Base-by-base conservation (phyloP, 2,329 filamentous ascomycete genomes). In the Trichoderma sp. region DNA sequence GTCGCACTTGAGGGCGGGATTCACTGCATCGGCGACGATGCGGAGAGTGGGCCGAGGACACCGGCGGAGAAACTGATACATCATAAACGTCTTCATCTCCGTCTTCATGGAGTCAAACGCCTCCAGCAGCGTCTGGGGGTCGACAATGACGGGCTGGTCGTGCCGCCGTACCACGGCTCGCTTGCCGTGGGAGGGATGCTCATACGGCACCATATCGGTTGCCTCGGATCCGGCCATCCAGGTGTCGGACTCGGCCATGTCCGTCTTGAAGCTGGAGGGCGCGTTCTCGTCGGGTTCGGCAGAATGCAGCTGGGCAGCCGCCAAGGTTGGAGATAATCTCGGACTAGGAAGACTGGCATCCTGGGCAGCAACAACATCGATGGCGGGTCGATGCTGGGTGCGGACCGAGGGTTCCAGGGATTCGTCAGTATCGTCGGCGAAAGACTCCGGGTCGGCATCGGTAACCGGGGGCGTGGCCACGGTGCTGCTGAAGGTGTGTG, bases 331-430 rank as follows among this genome's bases (percentile, higher is more conserved):
- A 28, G 95, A 99, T 64, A 99, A 80, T 72, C 95, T 93, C 41
- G 95, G 95, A 75, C 95, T 99, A 60, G 95, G 95, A 67, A 99
- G 82, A 77, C 92, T 97, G 69, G 92, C 92, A 80, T 97, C 94
- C 75, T 95, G 91, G 45, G 89, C 88, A 64, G 88, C 86, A 63
- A 89, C 84, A 54, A 88, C 90, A 72, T 93, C 88, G 57, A 93
- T 82, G 55, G 79, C 79, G 26, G 85, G 81, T 34, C 83, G 76
- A 52, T 80, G 79, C 67, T 79, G 83, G 60, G 81, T 78, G 43
- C 81, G 78, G 65, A 81, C 74, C 24, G 78, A 79, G 72, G 77
- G 78, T 63, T 80, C 79, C 17, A 85, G 75, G 14, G 81, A 79
- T 54, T 84, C 81, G 68, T 85, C 82, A 5, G 76, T 72, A 57